These are phyloP conservation scores for Lactarius evosmus DNA, from an alignment of 768 basidiomycete species.

Conservation along the genomic window DNA sequence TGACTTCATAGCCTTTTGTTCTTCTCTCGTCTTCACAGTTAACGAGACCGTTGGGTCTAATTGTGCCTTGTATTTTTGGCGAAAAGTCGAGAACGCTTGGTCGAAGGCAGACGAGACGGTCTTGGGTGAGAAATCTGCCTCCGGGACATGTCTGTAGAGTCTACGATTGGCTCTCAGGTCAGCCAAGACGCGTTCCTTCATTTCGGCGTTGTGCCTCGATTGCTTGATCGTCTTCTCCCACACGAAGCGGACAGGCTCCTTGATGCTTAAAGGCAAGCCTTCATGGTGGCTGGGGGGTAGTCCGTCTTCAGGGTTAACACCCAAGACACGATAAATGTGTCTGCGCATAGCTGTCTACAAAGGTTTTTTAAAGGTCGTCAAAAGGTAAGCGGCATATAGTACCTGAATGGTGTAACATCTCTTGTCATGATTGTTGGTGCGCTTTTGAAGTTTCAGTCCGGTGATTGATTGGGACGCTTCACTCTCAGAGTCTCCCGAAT, in stretches of 20 bases:
- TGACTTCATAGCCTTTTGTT: slow-evolving; percentile 57
- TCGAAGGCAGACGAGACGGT: slow-evolving; percentile 62
- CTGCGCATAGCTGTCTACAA: slow-evolving; percentile 65
- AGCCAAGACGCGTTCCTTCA: slow-evolving; percentile 61
- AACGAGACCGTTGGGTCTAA: slow-evolving; percentile 46
- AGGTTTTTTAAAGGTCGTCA: neutral
- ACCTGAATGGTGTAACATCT: slow-evolving; percentile 69
- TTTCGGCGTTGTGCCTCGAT: slow-evolving; percentile 67
- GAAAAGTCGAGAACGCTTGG: slow-evolving; percentile 63
- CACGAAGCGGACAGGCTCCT: slow-evolving; percentile 68
- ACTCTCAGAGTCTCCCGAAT: slow-evolving; percentile 34
- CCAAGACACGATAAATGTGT: slow-evolving; percentile 62
- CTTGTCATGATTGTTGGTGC: slow-evolving; percentile 59
- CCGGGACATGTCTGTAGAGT: slow-evolving; percentile 59
- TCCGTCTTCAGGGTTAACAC: slow-evolving; percentile 49
- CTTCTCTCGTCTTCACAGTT: slow-evolving; percentile 51
- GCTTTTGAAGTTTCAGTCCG: slow-evolving; percentile 38
- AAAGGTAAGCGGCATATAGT: slow-evolving; percentile 25
- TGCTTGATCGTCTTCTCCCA: slow-evolving; percentile 78
- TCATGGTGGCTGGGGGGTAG: slow-evolving; percentile 63
- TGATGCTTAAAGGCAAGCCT: slow-evolving; percentile 42
- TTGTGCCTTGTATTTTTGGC: slow-evolving; percentile 65
- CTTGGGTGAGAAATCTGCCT: slow-evolving; percentile 64
- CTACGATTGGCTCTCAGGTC: slow-evolving; percentile 57
- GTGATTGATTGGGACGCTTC: slow-evolving; percentile 37